Evolutionary conservation across 495 filamentous ascomycete species (phyloP).

Genomic region (Penicillium mononematosum): DNA sequence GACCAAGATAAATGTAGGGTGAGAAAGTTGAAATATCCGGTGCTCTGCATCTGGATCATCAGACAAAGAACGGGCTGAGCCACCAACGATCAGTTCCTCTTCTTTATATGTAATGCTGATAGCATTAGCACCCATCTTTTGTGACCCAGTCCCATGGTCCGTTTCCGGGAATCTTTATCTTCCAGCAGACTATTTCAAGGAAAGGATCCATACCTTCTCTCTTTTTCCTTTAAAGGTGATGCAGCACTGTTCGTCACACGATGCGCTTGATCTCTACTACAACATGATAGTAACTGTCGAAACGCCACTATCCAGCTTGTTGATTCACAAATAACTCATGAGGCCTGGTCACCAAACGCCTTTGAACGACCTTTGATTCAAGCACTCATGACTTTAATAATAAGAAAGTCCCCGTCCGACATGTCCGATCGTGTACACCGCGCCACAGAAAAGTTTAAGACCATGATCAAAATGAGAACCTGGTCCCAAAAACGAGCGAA

Average conservation of each 20-base stretch:
- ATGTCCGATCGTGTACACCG: constrained; percentile 36
- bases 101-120: constrained; percentile 41
- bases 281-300: constrained; percentile 20
- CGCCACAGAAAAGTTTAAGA: constrained; percentile 36
- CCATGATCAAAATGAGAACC: constrained; percentile 34
- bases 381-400: constrained; percentile 21
- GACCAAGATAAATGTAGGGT: constrained; percentile 9
- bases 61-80: constrained; percentile 19
- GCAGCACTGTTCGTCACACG: constrained; percentile 22
- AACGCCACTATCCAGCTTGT: constrained; percentile 4
- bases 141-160: constrained; percentile 44
- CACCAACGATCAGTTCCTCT: constrained; percentile 15
- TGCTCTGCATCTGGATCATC: constrained; percentile 28
- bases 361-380: constrained; percentile 12
- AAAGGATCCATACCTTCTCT: constrained; percentile 28
- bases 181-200: constrained; percentile 28
- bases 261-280: constrained; percentile 17
- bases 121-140: constrained; percentile 22
- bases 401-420: constrained; percentile 16
- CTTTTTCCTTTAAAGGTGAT: constrained; percentile 15
- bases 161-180: constrained; percentile 39
- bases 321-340: constrained; percentile 17
- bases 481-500: constrained; percentile 25
- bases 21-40: constrained; percentile 5
- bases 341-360: constrained; percentile 13